Evolutionary conservation across 192 early-diverging fungal species (phyloP).

Genomic region (Podila epigama): DNA sequence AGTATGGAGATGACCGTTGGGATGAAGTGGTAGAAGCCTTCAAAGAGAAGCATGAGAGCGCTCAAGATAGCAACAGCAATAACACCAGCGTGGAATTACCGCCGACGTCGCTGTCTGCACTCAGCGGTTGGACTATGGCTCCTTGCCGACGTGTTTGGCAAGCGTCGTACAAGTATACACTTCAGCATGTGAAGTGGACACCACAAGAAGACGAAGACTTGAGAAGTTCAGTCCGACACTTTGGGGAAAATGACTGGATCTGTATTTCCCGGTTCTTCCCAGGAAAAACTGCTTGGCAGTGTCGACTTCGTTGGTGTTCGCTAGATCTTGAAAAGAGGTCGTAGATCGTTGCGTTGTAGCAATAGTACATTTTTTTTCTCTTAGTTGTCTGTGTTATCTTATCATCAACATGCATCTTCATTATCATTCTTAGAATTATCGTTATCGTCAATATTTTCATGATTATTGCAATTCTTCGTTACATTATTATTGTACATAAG

Average conservation of each 20-base stretch:
- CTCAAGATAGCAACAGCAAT: background rate
- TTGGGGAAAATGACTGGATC: constrained; percentile 20
- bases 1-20: constrained; percentile 29
- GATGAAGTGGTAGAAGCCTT: constrained; percentile 38
- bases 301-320: constrained; percentile 45
- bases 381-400: no score
- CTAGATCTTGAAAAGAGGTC: no score
- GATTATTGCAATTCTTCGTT: no score
- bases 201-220: constrained; percentile 26
- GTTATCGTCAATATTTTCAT: no score
- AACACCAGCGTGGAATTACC: background rate
- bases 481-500: background rate
- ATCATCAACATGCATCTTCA: no score
- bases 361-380: no score
- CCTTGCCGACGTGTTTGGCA: constrained; percentile 47
- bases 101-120: no score
- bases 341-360: no score
- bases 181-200: constrained; percentile 31
- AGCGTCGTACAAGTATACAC: constrained; percentile 31
- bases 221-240: constrained; percentile 1
- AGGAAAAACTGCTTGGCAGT: constrained; percentile 38
- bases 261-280: constrained; percentile 30
- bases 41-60: background rate
- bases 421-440: no score
- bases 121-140: constrained; percentile 46